These are phyloP conservation scores for Dendrobium nobile DNA, from an alignment of 106 monocot genomes.

Conservation along the genomic window DNA sequence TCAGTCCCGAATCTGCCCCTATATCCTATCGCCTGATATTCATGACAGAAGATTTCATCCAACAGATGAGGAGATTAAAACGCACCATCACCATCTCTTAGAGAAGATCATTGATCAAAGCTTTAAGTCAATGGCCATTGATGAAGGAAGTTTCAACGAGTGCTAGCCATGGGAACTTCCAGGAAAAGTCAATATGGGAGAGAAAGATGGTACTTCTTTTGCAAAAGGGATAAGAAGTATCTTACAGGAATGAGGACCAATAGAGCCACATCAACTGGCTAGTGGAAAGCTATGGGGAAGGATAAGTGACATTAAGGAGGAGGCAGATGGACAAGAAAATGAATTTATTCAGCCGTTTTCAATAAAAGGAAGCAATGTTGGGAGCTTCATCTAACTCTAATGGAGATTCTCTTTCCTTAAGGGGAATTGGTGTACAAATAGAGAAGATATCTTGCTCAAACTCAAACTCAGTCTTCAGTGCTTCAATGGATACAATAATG, in stretches of 20 bases:
- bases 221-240: conserved; percentile 40
- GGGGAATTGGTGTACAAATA: too few relatives aligned
- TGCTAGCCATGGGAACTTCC: conserved; percentile 37
- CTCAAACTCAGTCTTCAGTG: too few relatives aligned
- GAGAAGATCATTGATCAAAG: not conserved
- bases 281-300: conserved; percentile 68
- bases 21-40: too few relatives aligned
- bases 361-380: too few relatives aligned
- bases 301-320: conserved; percentile 20
- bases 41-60: conserved; percentile 4
- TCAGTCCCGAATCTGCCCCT: too few relatives aligned
- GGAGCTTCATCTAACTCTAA: not conserved
- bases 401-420: too few relatives aligned
- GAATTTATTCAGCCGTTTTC: too few relatives aligned
- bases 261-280: conserved; percentile 49
- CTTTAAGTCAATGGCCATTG: conserved; percentile 15
- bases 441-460: too few relatives aligned
- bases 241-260: conserved; percentile 42
- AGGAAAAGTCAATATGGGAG: conserved; percentile 35
- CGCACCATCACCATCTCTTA: not conserved
- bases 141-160: conserved; percentile 30
- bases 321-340: too few relatives aligned
- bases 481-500: too few relatives aligned
- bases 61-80: not conserved
- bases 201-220: conserved; percentile 42